A percentile compares a stretch with the other conserved stretches of the same genome.
These are phyloP conservation scores for Lactarius hengduanensis DNA, from an alignment of 768 basidiomycete species.

Conservation along the genomic window DNA sequence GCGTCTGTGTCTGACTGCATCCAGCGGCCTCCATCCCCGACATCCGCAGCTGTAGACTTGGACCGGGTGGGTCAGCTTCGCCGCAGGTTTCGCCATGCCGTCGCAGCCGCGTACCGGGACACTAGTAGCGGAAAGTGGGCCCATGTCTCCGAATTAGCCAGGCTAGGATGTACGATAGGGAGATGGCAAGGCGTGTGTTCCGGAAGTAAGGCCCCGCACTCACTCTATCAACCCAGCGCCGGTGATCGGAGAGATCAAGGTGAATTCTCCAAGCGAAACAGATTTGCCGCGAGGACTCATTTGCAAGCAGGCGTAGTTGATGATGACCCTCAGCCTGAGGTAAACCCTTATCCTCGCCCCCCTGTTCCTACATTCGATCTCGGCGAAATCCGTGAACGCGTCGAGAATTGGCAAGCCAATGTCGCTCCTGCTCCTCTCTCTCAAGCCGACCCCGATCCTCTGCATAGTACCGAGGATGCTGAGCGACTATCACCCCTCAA, in stretches of 20 bases:
- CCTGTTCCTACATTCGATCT: conserved; percentile 4
- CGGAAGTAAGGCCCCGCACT: conserved; percentile 11
- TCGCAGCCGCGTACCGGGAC: conserved; percentile 17
- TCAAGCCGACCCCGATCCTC: background rate
- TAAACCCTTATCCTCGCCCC: conserved; percentile 19
- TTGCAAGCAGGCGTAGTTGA: conserved; percentile 6
- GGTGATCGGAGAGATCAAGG: conserved; percentile 14
- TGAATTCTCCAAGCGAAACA: conserved; percentile 10
- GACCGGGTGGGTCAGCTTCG: conserved; percentile 12
- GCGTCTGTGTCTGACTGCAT: conserved; percentile 19
- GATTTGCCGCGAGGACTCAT: conserved; percentile 6
- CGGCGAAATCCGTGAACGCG: conserved; percentile 16
- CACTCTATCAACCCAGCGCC: background rate
- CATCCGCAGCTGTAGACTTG: conserved; percentile 11
- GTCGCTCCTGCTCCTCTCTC: conserved; percentile 13
- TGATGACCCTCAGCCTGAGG: background rate
- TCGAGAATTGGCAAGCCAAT: conserved; percentile 21
- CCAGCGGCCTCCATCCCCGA: conserved; percentile 15
- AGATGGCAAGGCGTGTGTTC: conserved; percentile 25
- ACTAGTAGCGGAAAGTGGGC: conserved; percentile 24
- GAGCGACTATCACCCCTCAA: conserved; percentile 12
- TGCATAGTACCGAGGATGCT: background rate
- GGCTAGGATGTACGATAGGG: conserved; percentile 22
- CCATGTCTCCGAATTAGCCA: conserved; percentile 25
- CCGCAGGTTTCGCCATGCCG: conserved; percentile 21